Percentiles rank a stretch among this genome's conserved stretches.
Evolutionary conservation across 345 rosid genomes (phyloP).

Genomic region (Murraya paniculata): DNA sequence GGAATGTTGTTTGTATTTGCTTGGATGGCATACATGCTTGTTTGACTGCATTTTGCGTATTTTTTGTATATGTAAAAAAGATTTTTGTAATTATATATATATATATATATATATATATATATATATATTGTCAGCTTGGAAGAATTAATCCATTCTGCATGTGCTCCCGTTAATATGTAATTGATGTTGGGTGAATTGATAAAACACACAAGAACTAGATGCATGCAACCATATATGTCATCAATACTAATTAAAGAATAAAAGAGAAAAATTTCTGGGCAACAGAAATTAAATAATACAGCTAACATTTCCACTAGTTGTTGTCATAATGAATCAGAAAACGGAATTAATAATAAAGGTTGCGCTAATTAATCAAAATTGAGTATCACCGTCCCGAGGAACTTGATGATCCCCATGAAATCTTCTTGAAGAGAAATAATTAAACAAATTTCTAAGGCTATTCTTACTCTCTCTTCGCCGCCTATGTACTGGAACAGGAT

Average conservation of each 20-base stretch:
- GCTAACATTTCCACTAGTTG: no score
- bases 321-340: no score
- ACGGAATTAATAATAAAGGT: not conserved
- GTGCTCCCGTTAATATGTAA: no score
- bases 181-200: not conserved
- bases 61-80: not conserved
- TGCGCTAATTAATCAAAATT: slow-evolving; percentile 9
- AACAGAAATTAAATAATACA: no score
- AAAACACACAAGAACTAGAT: not conserved
- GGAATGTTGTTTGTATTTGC: not conserved
- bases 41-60: not conserved
- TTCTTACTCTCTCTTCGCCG: slow-evolving; percentile 45
- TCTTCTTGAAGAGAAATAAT: slow-evolving; percentile 48
- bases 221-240: not conserved
- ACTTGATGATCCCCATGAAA: slow-evolving; percentile 25
- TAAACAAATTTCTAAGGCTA: slow-evolving; percentile 66
- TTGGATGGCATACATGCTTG: not conserved
- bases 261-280: no score
- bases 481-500: slow-evolving; percentile 6
- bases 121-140: not conserved
- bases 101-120: no score
- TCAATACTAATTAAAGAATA: no score
- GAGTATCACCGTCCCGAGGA: slow-evolving; percentile 9
- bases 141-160: no score
- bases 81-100: no score